These are phyloP conservation scores for Spongiforma sp. DNA, from an alignment of 1,284 basidiomycete species.

Conservation along the genomic window DNA sequence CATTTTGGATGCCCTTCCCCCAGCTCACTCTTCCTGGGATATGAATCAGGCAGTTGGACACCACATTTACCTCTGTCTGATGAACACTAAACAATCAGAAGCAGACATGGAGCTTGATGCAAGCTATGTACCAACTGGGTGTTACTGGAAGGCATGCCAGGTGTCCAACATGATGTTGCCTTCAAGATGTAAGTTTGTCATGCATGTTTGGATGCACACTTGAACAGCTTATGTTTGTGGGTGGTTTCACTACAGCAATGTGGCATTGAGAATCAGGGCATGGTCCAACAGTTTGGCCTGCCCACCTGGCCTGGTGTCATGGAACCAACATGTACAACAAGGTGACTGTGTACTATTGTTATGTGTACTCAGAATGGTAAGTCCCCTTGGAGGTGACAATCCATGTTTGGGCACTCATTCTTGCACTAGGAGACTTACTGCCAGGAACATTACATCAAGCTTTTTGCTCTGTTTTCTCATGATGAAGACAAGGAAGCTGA, in stretches of 20 bases:
- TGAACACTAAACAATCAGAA: not conserved
- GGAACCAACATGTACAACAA: not conserved
- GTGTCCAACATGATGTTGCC: not conserved
- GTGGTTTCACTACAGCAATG: not conserved
- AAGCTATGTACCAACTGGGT: not conserved
- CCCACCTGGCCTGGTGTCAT: not conserved
- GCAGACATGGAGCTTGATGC: not conserved
- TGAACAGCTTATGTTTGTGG: not conserved
- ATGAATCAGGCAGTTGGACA: not conserved
- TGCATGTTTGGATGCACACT: not conserved
- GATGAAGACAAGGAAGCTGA: not conserved
- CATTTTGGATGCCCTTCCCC: too few species aligned
- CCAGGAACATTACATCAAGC: not conserved
- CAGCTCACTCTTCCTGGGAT: too few species aligned
- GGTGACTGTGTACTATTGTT: not conserved
- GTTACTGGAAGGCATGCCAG: not conserved
- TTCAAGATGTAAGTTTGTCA: not conserved
- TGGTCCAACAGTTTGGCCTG: not conserved
- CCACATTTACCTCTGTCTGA: not conserved
- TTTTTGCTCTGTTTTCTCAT: not conserved
- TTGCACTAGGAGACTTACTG: not conserved
- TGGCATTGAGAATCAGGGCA: not conserved
- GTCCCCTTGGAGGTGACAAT: not conserved
- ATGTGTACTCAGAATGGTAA: not conserved
- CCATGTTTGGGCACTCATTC: not conserved